These are phyloP conservation scores for Leccinum fibrillosum DNA, from an alignment of 768 basidiomycete species.

Conservation along the genomic window DNA sequence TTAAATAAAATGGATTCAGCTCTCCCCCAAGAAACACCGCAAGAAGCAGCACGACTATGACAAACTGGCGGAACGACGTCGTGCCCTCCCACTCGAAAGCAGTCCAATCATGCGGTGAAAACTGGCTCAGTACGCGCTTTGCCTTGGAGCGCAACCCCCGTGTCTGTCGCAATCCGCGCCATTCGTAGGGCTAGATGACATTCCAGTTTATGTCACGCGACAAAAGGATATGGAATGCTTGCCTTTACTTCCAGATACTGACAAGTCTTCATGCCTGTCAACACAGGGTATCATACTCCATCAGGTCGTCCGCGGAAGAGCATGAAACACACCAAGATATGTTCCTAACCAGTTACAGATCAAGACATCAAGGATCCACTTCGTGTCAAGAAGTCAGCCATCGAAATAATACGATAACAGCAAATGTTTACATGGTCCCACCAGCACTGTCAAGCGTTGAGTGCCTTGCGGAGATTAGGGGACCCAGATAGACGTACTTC, in stretches of 20 bases:
- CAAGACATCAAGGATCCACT: constrained; percentile 88
- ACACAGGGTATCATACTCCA: constrained; percentile 6
- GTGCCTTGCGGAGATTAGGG: constrained; percentile 19
- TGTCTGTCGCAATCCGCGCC: constrained; percentile 80
- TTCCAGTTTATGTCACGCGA: background rate
- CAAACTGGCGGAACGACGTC: constrained; percentile 70
- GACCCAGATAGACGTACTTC: constrained; percentile 52
- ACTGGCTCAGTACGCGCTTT: constrained; percentile 74
- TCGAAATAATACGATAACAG: background rate
- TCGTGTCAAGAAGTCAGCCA: constrained; percentile 15
- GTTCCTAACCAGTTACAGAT: constrained; percentile 88
- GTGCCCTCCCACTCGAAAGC: constrained; percentile 86
- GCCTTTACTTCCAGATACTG: constrained; percentile 86
- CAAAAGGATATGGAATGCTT: background rate
- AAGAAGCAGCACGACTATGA: constrained; percentile 70
- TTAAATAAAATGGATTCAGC: constrained; percentile 85
- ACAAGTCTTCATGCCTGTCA: constrained; percentile 79
- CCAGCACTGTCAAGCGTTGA: constrained; percentile 60
- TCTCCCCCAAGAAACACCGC: constrained; percentile 82
- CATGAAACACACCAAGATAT: constrained; percentile 56
- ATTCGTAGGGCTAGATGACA: constrained; percentile 65
- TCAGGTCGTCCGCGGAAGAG: constrained; percentile 12
- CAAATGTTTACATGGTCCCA: constrained; percentile 77
- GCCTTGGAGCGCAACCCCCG: constrained; percentile 78
- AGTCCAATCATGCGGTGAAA: constrained; percentile 86